These are phyloP conservation scores for Penicillium longicatenatum DNA, from an alignment of 495 filamentous ascomycete genomes.

Conservation along the genomic window DNA sequence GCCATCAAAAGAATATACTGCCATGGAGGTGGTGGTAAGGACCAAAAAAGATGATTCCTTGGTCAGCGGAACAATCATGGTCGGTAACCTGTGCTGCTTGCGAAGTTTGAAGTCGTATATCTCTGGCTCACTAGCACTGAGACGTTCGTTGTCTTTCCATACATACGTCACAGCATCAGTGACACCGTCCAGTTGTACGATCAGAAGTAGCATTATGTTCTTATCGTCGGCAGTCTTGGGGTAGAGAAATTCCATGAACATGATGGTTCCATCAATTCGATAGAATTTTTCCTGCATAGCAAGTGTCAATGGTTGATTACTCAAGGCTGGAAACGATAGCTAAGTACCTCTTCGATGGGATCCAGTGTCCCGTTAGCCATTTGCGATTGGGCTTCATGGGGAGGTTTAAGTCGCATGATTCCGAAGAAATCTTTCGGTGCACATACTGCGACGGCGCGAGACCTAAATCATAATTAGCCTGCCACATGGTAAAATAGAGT, in stretches of 20 bases:
- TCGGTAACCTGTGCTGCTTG: conserved; percentile 60
- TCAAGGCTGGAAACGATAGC: conserved; percentile 59
- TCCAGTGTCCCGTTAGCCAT: conserved; percentile 34
- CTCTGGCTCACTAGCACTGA: conserved; percentile 38
- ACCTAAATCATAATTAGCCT: conserved; percentile 41
- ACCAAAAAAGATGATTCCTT: conserved; percentile 65
- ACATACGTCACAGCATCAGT: conserved; percentile 72
- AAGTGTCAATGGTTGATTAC: not conserved
- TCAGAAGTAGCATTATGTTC: conserved; percentile 72
- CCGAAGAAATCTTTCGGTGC: conserved; percentile 59
- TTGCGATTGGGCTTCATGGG: conserved; percentile 36
- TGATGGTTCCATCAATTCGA: conserved; percentile 68
- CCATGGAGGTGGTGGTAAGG: conserved; percentile 59
- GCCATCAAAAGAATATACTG: conserved; percentile 55
- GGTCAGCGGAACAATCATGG: conserved; percentile 68
- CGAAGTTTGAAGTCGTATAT: conserved; percentile 54
- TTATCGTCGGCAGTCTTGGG: conserved; percentile 61
- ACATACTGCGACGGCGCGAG: conserved; percentile 65
- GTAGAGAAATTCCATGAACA: conserved; percentile 86
- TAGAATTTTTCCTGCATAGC: conserved; percentile 53
- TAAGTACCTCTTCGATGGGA: conserved; percentile 39
- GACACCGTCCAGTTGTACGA: conserved; percentile 60
- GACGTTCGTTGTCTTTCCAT: conserved; percentile 60
- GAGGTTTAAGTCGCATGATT: conserved; percentile 51
- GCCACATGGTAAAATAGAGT: not conserved